Percentiles rank a stretch among this genome's conserved stretches.
Conservation (phyloP, 2,329 filamentous ascomycete species). For the Diaporthe ampelina region DNA sequence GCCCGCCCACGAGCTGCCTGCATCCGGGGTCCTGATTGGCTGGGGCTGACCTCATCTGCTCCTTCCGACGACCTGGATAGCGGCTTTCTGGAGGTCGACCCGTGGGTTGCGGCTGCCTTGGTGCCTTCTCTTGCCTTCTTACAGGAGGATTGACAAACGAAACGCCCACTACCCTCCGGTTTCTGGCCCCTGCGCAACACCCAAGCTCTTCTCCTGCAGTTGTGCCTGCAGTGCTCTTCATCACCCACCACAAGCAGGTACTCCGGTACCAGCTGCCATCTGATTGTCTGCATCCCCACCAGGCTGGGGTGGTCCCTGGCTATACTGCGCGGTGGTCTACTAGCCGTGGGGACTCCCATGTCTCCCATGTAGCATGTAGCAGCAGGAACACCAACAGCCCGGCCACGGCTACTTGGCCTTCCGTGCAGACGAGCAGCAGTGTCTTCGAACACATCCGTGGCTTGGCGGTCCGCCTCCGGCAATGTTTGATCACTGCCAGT, state of each 20-base stretch:
- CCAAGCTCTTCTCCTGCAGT: too few species aligned
- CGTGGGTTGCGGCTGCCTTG: constrained; percentile 27
- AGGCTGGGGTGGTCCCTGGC: constrained; percentile 23
- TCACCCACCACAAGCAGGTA: neutral
- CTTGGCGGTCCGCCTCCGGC: constrained; percentile 36
- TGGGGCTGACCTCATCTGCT: constrained; percentile 8
- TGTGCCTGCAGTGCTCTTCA: neutral
- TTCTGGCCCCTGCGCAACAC: constrained; percentile 8
- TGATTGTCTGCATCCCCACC: constrained; percentile 25
- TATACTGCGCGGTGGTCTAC: constrained; percentile 9
- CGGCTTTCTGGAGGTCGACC: constrained; percentile 3
- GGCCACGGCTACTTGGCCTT: constrained; percentile 38
- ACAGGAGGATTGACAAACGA: constrained; percentile 33
- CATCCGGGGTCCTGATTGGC: constrained; percentile 18
- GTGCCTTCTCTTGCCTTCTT: neutral
- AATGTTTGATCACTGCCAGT: constrained; percentile 31
- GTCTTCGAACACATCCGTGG: constrained; percentile 32
- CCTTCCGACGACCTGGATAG: constrained; percentile 25
- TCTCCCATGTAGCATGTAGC: constrained; percentile 24
- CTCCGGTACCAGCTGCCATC: constrained; percentile 29
- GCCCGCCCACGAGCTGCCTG: constrained; percentile 6
- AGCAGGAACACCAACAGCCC: constrained; percentile 31
- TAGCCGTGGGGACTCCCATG: constrained; percentile 6
- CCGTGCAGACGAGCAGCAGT: constrained; percentile 35
- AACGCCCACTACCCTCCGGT: constrained; percentile 26